Base-by-base conservation (phyloP, 176 grass and related monocot genomes). In the Carex littledalei region DNA sequence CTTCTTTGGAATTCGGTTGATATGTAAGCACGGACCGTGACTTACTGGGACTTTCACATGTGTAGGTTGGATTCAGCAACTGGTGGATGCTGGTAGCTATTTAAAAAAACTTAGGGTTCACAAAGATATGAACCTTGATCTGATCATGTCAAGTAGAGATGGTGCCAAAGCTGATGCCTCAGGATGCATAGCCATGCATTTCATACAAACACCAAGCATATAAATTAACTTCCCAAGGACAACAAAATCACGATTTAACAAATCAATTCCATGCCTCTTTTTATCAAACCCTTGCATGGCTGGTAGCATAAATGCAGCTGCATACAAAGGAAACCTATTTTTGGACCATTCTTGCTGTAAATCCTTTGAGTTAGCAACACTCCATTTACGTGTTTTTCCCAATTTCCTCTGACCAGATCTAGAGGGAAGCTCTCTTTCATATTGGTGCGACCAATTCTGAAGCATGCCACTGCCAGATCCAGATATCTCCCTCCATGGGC, bases 191-290 rank as follows among this genome's bases (percentile, higher is more conserved):
- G 86, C 39, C 74, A 86, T 88, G 87, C 91, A 94, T 86, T 94
- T 94, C 92, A 98, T 93, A 81, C 95, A 98, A 67, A 98, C 83
- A 90, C 95, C 92, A 67, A 98, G 95, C 92, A 98, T 94, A 84
- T 94, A 94, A 85, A 94, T 91, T 90, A 98, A 63, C 89, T 98
- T 94, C 78, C 95, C 95, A 3, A 98, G 86, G 53, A 98, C 90
- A 91, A 97, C 88, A 82, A 93, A 98, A 66, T 98, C 95, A 52
- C 91, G 56, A 80, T 93, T 91, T 13, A 98, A 86, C 84, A 98
- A 92, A 81, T 94, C 92, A 0, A 94, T 63, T 65, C 95, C 94
- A 80, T 94, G 95, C 77, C 67, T 91, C 57, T 71, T 93, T 89
- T 90, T 94, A 54, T 93, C 95, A 64, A 94, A 98, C 87, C 95